phyloP scores from a whole-genome alignment of 1,284 basidiomycete genomes.

The Marasmius sp. region DNA sequence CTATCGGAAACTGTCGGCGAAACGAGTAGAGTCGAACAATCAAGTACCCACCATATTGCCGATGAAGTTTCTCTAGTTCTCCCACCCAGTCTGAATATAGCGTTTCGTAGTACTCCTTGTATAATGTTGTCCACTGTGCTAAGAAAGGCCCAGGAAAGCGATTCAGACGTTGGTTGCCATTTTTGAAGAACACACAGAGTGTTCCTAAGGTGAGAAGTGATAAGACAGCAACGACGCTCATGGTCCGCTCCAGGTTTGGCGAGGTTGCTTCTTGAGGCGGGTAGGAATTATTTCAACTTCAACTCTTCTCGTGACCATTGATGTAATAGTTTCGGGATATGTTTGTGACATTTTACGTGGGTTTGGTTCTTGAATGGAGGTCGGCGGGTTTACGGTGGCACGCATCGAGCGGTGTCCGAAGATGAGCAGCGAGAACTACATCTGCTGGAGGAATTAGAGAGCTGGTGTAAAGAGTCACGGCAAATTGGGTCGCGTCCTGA shows the following conservation, averaged over 20 bases:
- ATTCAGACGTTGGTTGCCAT: background rate
- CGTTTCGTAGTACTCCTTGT: constrained; percentile 12
- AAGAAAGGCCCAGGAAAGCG: constrained; percentile 13
- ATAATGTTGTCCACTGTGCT: constrained; percentile 11
- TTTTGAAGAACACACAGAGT: background rate
- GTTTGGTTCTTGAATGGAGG: too few species aligned
- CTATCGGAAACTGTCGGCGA: background rate
- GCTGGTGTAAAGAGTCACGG: too few species aligned
- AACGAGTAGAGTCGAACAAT: background rate
- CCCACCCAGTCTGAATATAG: constrained; percentile 8
- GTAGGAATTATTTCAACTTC: too few species aligned
- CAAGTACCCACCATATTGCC: constrained; percentile 8
- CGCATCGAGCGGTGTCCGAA: too few species aligned
- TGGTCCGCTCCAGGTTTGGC: background rate
- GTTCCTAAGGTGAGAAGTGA: background rate
- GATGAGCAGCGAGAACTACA: too few species aligned
- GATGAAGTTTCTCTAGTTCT: constrained; percentile 11
- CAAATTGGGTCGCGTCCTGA: too few species aligned
- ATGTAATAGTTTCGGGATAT: too few species aligned
- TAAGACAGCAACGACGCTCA: background rate
- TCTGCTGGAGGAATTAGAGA: too few species aligned
- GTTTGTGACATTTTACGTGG: too few species aligned
- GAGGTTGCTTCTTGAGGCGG: background rate
- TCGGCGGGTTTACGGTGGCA: too few species aligned
- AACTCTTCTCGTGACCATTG: too few species aligned